Evolutionary conservation across 2,329 filamentous ascomycete species (phyloP), one percentile per base, ranked within the genome.

Genomic region (Ophiostoma populinum): DNA sequence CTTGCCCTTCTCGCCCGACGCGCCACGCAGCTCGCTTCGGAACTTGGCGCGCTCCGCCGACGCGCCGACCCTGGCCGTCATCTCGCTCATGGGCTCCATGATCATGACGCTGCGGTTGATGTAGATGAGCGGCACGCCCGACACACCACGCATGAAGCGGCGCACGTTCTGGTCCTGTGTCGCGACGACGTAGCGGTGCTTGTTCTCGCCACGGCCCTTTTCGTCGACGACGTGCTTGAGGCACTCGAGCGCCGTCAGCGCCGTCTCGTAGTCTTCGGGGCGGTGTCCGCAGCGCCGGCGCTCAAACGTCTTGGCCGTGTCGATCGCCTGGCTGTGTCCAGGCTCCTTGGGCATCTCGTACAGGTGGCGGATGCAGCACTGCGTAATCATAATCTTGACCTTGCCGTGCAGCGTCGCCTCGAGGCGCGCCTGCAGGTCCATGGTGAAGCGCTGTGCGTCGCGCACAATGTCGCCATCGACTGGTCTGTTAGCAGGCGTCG

Each of bases 391-490:
- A 32, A 81, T 78, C 57, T 90, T 92, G 46, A 85, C 75, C 53
- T 82, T 70, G 41, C 82, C 86, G 50, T 92, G 82, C 4, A 93
- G 63, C n/a, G 83, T 90, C 39, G 80, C 69, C 51, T 86, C 72
- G 20, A 94, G 61, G 16, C 77, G 72, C 24, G 69, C 67, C 33
- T 80, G 61, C n/a, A 94, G 62, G 42, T 92, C 80, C 79, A 94
- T 93, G 49, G 87, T 90, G 61, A 80, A 90, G 33, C 72, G 70
- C 44, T 78, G 72, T 16, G 85, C 75, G 52, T 92, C 82, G 49
- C 71, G 67, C 34, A 95, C 69, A 47, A 95, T 81, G 44, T 85
- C 74, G 40, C 82, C 80, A 51, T 93, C 86, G 41, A 94, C 75
- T 45, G n/a, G 4, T 5, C 28, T 12, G 26, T 41, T 22, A 37